Evolutionary conservation across 176 grass and related monocot species (phyloP).

Genomic region (Oryza officinalis): DNA sequence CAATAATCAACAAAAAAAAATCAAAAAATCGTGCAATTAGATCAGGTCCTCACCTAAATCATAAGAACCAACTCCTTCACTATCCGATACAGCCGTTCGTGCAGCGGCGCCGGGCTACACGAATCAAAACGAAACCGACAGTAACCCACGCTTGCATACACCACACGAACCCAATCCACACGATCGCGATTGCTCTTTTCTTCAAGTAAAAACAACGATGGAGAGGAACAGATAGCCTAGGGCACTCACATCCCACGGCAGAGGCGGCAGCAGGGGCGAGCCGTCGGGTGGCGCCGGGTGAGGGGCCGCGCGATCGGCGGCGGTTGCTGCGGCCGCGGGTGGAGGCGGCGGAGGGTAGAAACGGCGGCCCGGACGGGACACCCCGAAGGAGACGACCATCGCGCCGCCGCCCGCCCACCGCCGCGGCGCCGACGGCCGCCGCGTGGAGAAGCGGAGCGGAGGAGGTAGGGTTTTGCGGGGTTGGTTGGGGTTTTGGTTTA

Average conservation of each 20-base stretch:
- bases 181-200: not conserved
- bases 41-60: constrained; percentile 40
- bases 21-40: not conserved
- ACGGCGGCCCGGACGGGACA: constrained; percentile 33
- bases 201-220: not conserved
- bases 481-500: not conserved
- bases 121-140: not conserved
- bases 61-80: not conserved
- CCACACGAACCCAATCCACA: not conserved
- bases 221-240: not conserved
- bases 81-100: not conserved
- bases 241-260: constrained; percentile 17
- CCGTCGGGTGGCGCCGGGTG: not conserved
- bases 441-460: not conserved
- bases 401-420: not conserved
- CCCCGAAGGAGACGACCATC: constrained; percentile 59
- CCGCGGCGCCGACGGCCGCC: not conserved
- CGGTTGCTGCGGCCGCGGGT: not conserved
- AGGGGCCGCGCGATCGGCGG: not conserved
- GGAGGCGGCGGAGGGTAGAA: constrained; percentile 36
- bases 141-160: not conserved
- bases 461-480: constrained; percentile 40
- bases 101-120: constrained; percentile 29
- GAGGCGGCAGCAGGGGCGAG: not conserved
- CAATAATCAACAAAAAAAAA: not conserved